These are phyloP conservation scores for Ophidiomyces ophidiicola DNA, from an alignment of 2,329 filamentous ascomycete genomes.

Conservation along the genomic window DNA sequence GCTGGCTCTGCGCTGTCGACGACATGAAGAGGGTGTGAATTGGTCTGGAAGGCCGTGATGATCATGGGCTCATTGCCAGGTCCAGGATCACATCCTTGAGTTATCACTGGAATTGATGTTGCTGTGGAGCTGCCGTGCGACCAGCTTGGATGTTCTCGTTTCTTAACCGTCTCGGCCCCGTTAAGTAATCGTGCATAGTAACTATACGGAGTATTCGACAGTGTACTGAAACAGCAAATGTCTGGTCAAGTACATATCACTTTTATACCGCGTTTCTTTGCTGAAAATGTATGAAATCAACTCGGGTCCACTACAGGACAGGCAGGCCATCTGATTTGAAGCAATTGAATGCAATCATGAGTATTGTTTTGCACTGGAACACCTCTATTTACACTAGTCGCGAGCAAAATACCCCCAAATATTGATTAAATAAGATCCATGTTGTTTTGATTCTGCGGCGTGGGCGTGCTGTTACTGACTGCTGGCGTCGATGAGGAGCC, in stretches of 20 bases:
- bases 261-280: neutral
- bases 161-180: too few relatives aligned
- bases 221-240: too few relatives aligned
- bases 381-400: constrained; percentile 1
- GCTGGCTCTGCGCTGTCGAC: neutral
- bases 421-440: constrained; percentile 42
- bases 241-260: too few relatives aligned
- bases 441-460: constrained; percentile 37
- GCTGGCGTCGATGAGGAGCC: constrained; percentile 29
- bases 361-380: neutral
- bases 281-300: too few relatives aligned
- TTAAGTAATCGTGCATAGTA: too few relatives aligned
- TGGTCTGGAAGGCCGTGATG: neutral
- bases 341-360: too few relatives aligned
- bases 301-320: too few relatives aligned
- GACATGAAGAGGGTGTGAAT: neutral
- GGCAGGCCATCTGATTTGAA: too few relatives aligned
- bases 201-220: too few relatives aligned
- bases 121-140: too few relatives aligned
- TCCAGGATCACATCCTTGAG: neutral
- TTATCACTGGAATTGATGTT: neutral
- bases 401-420: neutral
- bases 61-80: neutral
- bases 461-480: constrained; percentile 14
- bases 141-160: too few relatives aligned